These are phyloP conservation scores for Meyerozyma carpophila DNA, from an alignment of 1,139 yeast genomes.

Conservation along the genomic window DNA sequence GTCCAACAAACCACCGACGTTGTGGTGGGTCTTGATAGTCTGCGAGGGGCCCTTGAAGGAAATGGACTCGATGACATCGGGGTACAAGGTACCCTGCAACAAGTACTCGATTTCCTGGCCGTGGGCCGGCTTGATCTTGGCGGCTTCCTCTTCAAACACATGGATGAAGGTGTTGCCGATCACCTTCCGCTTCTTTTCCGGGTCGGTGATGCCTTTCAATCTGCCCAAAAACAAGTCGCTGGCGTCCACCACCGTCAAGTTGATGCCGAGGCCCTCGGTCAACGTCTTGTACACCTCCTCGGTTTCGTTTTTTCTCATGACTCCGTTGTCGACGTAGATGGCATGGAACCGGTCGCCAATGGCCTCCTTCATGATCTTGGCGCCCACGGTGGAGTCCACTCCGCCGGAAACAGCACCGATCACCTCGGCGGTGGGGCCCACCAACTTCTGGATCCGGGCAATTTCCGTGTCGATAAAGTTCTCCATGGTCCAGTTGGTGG, in stretches of 20 bases:
- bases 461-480: constrained; percentile 96
- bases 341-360: constrained; percentile 99
- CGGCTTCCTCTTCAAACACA: constrained; percentile 95
- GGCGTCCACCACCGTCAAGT: constrained; percentile 92
- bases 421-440: constrained; percentile 97
- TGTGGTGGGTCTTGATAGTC: constrained; percentile 98
- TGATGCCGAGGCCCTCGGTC: constrained; percentile 89
- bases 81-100: constrained; percentile 96
- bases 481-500: constrained; percentile 96
- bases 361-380: constrained; percentile 96
- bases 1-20: constrained; percentile 95
- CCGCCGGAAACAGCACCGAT: constrained; percentile 99
- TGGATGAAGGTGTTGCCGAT: constrained; percentile 97
- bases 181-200: constrained; percentile 97
- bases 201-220: constrained; percentile 93
- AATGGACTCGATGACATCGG: constrained; percentile 97
- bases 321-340: constrained; percentile 95
- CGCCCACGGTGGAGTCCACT: constrained; percentile 98
- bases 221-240: constrained; percentile 80
- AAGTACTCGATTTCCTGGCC: constrained; percentile 90
- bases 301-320: constrained; percentile 93
- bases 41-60: constrained; percentile 99
- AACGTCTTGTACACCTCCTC: constrained; percentile 81
- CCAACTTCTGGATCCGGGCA: constrained; percentile 80
- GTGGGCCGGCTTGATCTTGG: constrained; percentile 81